A percentile compares a stretch with the other conserved stretches of the same genome.
These are phyloP conservation scores for Petunia axillaris DNA, from an alignment of 257 asterid species.

Conservation along the genomic window DNA sequence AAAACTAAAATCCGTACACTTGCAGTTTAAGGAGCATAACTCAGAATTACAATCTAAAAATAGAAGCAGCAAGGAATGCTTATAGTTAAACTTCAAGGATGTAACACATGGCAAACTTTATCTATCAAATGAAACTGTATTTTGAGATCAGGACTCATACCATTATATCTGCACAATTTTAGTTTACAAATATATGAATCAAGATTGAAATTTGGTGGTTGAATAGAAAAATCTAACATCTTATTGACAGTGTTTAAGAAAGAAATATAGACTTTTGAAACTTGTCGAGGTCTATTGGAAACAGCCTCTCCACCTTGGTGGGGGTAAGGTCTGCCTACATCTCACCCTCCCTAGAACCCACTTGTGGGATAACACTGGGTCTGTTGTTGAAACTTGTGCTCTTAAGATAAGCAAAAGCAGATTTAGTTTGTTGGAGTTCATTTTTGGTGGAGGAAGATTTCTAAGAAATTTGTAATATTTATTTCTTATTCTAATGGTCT, in stretches of 20 bases:
- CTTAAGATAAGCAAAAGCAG: not conserved
- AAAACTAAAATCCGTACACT: not conserved
- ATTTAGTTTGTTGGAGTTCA: not conserved
- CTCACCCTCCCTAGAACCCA: no score
- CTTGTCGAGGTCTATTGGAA: no score
- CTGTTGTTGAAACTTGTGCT: no score
- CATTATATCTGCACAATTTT: not conserved
- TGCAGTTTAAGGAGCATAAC: not conserved
- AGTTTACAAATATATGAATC: not conserved
- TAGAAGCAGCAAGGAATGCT: not conserved
- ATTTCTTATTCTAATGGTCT: not conserved
- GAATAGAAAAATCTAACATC: not conserved
- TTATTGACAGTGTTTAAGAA: not conserved
- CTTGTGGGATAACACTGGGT: no score
- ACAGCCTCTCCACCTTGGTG: no score
- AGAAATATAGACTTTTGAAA: no score
- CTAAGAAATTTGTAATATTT: not conserved
- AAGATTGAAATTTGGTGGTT: not conserved
- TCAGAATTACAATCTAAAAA: not conserved
- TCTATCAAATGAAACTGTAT: conserved; percentile 11
- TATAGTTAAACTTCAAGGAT: not conserved
- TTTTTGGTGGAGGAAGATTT: conserved; percentile 10
- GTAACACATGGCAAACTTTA: not conserved
- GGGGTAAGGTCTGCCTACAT: no score
- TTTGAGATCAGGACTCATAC: not conserved